Evolutionary conservation across 768 basidiomycete species (phyloP), one percentile per base, ranked within the genome.

Genomic region (Lactarius hatsudake): DNA sequence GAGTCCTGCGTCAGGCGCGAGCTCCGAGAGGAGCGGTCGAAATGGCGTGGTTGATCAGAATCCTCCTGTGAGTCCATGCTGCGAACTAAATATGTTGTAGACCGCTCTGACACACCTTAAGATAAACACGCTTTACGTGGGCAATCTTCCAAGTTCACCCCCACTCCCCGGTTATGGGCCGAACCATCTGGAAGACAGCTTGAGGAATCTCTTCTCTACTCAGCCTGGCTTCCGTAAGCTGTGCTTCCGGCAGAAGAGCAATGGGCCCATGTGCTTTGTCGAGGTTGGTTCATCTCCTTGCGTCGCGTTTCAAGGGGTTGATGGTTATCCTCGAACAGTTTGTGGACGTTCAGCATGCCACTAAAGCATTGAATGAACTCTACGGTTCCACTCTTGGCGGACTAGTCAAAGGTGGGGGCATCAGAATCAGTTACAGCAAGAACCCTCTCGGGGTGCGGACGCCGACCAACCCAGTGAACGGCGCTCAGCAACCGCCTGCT

Each of bases 81-180:
- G 2, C 26, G n/a, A 38, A 18, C 34, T 17, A 15, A n/a, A 15
- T 40, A 32, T 38, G 53, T 56, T 58, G 26, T 6, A 34, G 17
- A 40, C n/a, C 23, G 56, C 20, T 26, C 70, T 61, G 36, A 63
- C 64, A 48, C 58, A 65, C 62, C 26, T 71, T 30, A 58, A 90
- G 86, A 98, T 98, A 78, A 98, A 97, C 74, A 99, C 97, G 0
- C 82, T 99, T n/a, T 98, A 98, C 74, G 95, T 99, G n/a, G 97
- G 97, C 55, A 98, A 98, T 73, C 79, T 99, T 66, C 97, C 96
- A 2, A 92, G 91, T 5, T 85, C 89, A 38, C 86, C 88, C 28
- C 83, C 87, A 20, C 86, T 90, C 7, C 78, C 81, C 5, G 88
- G 91, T 2, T 89, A 87, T 72, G 86, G 92, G 43, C 84, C 88